These are phyloP conservation scores for Westerdykella sp. DNA, from an alignment of 2,329 filamentous ascomycete species.

Conservation along the genomic window DNA sequence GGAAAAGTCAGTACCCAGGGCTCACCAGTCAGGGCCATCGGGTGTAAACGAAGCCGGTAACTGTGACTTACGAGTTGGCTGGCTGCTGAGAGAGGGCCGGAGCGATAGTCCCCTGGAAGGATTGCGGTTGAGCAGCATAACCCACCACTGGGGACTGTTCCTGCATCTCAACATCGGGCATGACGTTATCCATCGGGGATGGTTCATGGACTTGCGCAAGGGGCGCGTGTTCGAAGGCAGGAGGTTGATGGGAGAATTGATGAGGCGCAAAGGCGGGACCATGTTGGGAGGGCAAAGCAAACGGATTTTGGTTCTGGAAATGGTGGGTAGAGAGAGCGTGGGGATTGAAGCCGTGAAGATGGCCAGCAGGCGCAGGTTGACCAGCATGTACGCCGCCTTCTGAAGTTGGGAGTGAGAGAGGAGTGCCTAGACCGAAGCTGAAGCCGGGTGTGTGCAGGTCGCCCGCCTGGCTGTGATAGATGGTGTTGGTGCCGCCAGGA, in stretches of 20 bases:
- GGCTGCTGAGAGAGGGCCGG: constrained; percentile 34
- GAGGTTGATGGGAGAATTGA: constrained; percentile 73
- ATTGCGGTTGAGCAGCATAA: constrained; percentile 45
- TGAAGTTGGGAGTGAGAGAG: constrained; percentile 72
- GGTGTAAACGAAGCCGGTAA: background rate
- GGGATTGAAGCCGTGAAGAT: constrained; percentile 61
- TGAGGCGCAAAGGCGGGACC: constrained; percentile 63
- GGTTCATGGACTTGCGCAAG: constrained; percentile 64
- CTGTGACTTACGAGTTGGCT: constrained; percentile 42
- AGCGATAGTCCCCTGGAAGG: constrained; percentile 44
- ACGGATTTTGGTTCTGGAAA: constrained; percentile 65
- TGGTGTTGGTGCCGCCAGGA: constrained; percentile 69
- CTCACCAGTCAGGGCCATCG: background rate
- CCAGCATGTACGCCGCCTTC: constrained; percentile 58
- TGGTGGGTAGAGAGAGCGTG: constrained; percentile 34
- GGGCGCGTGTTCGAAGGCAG: constrained; percentile 61
- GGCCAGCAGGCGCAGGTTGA: constrained; percentile 39
- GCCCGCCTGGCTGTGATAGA: constrained; percentile 77
- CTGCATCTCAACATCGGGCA: constrained; percentile 54
- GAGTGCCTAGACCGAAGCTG: constrained; percentile 68
- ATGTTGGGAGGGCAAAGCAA: constrained; percentile 49
- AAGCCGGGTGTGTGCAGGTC: constrained; percentile 81
- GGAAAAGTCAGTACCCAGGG: constrained; percentile 15
- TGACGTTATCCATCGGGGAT: constrained; percentile 55
- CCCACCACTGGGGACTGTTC: constrained; percentile 55